Evolutionary conservation across 2,329 filamentous ascomycete genomes (phyloP).

Genomic region (Apiospora malaysiana): DNA sequence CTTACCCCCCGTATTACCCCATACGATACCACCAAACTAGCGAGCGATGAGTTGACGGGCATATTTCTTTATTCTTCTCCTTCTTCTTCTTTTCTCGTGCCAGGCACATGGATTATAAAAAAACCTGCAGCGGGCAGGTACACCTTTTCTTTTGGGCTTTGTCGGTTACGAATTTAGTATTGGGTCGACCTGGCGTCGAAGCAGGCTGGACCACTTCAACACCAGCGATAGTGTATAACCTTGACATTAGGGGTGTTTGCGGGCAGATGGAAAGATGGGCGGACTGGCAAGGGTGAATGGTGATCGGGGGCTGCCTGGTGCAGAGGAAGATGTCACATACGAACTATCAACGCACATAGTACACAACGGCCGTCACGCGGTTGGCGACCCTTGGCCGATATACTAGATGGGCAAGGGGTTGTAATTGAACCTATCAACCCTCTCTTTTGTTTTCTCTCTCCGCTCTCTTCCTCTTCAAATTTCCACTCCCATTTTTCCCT

Average conservation of each 20-base stretch:
- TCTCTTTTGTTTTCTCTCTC: background rate
- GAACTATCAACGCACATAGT: background rate
- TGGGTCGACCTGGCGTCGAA: background rate
- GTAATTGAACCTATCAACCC: background rate
- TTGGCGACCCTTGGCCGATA: background rate
- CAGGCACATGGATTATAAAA: background rate
- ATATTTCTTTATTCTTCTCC: background rate
- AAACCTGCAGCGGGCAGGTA: background rate
- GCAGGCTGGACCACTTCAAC: background rate
- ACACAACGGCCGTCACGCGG: background rate
- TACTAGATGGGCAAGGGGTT: background rate
- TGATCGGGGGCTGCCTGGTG: background rate
- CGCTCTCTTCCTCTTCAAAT: background rate
- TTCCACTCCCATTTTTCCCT: background rate
- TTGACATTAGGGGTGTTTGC: background rate
- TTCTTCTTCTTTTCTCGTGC: background rate
- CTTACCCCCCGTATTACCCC: background rate
- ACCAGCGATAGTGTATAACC: background rate
- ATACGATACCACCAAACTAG: slow-evolving; percentile 1
- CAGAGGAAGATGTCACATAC: background rate
- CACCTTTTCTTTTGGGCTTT: background rate
- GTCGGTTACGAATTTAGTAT: background rate
- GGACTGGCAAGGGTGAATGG: background rate
- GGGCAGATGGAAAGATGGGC: background rate
- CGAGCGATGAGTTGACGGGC: background rate